These are phyloP conservation scores for Saccharomyces hybrid DNA, from an alignment of 1,139 yeast genomes.

Conservation along the genomic window DNA sequence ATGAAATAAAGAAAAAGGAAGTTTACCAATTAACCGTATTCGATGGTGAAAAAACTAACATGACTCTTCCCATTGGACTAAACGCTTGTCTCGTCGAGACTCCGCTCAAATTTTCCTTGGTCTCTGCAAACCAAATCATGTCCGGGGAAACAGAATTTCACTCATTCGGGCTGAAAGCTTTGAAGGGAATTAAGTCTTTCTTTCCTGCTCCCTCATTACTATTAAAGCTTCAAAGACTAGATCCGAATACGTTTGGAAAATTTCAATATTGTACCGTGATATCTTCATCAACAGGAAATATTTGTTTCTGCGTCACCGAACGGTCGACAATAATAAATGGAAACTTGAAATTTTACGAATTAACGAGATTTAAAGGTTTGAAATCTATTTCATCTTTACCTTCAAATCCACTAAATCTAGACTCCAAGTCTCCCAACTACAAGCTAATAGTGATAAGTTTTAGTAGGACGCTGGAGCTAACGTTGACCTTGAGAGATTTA, in stretches of 20 bases:
- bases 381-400: slow-evolving; percentile 12
- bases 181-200: slow-evolving; percentile 16
- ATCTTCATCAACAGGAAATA: slow-evolving; percentile 20
- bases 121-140: slow-evolving; percentile 26
- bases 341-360: slow-evolving; percentile 11
- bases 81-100: background rate
- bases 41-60: slow-evolving; percentile 11
- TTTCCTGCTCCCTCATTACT: slow-evolving; percentile 19
- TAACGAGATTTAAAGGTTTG: slow-evolving; percentile 27
- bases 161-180: slow-evolving; percentile 6
- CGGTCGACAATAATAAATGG: slow-evolving; percentile 6
- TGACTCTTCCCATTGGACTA: slow-evolving; percentile 17
- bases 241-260: slow-evolving; percentile 6
- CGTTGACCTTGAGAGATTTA: slow-evolving; percentile 9
- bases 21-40: slow-evolving; percentile 22
- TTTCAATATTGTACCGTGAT: slow-evolving; percentile 16
- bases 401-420: slow-evolving; percentile 2
- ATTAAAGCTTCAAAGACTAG: slow-evolving; percentile 8
- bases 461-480: slow-evolving; percentile 18
- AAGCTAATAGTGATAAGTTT: slow-evolving; percentile 18
- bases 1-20: slow-evolving; percentile 12
- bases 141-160: slow-evolving; percentile 23
- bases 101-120: slow-evolving; percentile 6
- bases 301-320: slow-evolving; percentile 14
- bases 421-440: slow-evolving; percentile 7